Evolutionary conservation across 352 stramenopile species (phyloP), one percentile per base, ranked within the genome.

Genomic region (Pythium plurisporium): DNA sequence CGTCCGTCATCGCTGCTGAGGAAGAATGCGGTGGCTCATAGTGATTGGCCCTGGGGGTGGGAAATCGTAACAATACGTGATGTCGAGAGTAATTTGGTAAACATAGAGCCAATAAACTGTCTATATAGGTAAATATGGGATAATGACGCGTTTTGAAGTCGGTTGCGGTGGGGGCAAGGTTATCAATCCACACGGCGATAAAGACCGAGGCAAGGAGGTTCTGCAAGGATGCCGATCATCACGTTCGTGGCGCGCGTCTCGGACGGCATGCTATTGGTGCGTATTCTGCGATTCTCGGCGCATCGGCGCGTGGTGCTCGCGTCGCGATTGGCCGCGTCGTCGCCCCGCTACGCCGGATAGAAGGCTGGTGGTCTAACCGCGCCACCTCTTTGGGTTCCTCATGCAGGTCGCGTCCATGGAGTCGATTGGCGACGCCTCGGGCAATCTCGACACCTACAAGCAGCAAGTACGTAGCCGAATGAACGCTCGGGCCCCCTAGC

Each of bases 231-330:
- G 93, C 91, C 93, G 59, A 95, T 97, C 60, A 92, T 97, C 66
- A 98, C 93, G 44, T 96, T 98, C 64, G 79, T 98, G 8, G 93
- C 93, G 61, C 87, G 93, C 55, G 82, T 98, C 30, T 96, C 86
- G 38, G 93, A 98, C 67, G 93, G 93, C 47, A 95, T 98, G 75
- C 73, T 98, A 45, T 82, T 98, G 63, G 85, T 95, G 48, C 54
- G 78, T 64, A 10, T 36, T 4, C 36, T 45, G 3, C 22, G 26
- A 20, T 59, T n/a, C 53, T 33, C 19, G 7, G 19, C n/a, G n/a
- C 33, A 7, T 36, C 0, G 25, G 20, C 12, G 3, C 37, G 40
- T 37, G 47, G 36, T 25, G 25, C 20, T 34, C 27, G 41, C 15
- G 31, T 4, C 40, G 1, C 19, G 23, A 54, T 31, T 17, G 36